phyloP scores from a whole-genome alignment of 192 early-diverging fungal species.

The Coemansia reversa region DNA sequence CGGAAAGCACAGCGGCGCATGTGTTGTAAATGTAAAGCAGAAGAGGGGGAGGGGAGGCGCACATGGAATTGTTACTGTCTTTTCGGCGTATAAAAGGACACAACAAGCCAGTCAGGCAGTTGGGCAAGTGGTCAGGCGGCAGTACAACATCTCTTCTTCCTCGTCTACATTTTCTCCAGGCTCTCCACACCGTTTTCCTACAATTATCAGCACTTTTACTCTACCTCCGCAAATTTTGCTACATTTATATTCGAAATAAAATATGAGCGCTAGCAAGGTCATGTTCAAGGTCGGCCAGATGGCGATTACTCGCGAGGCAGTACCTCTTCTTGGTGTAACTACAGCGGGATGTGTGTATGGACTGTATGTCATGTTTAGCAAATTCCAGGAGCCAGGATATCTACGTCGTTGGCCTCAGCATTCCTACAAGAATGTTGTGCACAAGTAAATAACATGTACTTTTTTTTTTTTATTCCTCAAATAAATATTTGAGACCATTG shows the following conservation, averaged over 20 bases:
- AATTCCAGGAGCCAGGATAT: conserved; percentile 53
- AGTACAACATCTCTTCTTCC: not conserved
- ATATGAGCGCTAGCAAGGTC: conserved; percentile 21
- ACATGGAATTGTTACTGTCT: not conserved
- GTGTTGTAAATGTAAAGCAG: too few relatives aligned
- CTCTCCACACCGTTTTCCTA: conserved; percentile 2
- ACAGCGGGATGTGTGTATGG: conserved; percentile 50
- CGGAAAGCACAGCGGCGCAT: too few relatives aligned
- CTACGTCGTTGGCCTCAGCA: conserved; percentile 36
- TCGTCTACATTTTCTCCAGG: not conserved
- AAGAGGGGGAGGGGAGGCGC: too few relatives aligned
- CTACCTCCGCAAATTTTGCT: not conserved
- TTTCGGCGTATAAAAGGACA: not conserved
- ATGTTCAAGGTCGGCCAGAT: conserved; percentile 42
- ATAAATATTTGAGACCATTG: not conserved
- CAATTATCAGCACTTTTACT: not conserved
- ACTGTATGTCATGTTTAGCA: conserved; percentile 44
- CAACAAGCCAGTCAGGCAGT: too few relatives aligned
- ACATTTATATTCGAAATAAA: conserved; percentile 6
- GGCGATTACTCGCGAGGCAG: conserved; percentile 47
- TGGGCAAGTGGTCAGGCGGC: too few relatives aligned
- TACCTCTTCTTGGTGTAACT: conserved; percentile 41
- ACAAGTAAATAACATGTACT: not conserved
- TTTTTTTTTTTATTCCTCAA: not conserved
- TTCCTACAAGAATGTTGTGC: conserved; percentile 34